phyloP scores from a whole-genome alignment of 306 rosid genomes.

The Astragalus membranaceus region DNA sequence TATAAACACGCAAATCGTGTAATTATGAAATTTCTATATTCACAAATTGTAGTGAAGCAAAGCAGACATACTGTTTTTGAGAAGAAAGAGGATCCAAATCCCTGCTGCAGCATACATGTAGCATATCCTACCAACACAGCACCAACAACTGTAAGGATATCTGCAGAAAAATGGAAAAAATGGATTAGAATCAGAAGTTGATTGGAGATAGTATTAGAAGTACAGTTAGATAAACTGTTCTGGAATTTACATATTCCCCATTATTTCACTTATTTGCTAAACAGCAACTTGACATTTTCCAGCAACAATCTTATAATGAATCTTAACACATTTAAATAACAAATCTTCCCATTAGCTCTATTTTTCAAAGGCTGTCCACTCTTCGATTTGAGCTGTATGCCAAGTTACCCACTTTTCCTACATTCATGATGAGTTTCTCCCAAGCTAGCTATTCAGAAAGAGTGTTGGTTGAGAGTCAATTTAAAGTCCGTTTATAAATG shows the following conservation, averaged over 20 bases:
- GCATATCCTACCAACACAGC: slow-evolving; percentile 82
- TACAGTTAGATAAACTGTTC: neutral
- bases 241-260: neutral
- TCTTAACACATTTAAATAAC: neutral
- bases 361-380: too few relatives aligned
- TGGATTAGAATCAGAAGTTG: neutral
- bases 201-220: neutral
- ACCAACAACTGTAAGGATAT: slow-evolving; percentile 79
- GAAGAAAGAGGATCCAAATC: slow-evolving; percentile 64
- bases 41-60: neutral
- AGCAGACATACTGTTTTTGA: slow-evolving; percentile 39
- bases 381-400: too few relatives aligned
- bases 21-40: slow-evolving; percentile 4
- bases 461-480: too few relatives aligned
- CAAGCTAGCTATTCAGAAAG: too few relatives aligned
- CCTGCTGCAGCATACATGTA: slow-evolving; percentile 86
- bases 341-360: too few relatives aligned
- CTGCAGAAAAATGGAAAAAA: slow-evolving; percentile 47
- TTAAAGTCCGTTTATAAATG: too few relatives aligned
- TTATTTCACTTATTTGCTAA: neutral
- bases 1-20: neutral
- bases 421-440: too few relatives aligned
- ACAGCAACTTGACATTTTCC: neutral
- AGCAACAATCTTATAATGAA: too few relatives aligned
- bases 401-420: too few relatives aligned